A percentile compares a stretch with the other conserved stretches of the same genome.
Conservation (phyloP, 805 yeast genomes). For the Metschnikowia peoriensis region DNA sequence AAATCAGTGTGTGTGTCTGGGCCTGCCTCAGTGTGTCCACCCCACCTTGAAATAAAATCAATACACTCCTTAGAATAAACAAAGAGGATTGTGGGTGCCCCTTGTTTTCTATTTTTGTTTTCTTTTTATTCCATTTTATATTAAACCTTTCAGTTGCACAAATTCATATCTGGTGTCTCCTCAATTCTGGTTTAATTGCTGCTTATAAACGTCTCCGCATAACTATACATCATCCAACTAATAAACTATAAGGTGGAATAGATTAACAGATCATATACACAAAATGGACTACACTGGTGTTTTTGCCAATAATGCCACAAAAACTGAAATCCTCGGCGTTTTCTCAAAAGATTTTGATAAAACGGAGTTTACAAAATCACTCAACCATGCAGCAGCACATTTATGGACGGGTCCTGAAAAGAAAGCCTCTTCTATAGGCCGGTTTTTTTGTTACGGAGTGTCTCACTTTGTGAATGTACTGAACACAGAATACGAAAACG, state of each 20-base stretch:
- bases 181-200: no score
- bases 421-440: not conserved
- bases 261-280: not conserved
- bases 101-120: no score
- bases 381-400: not conserved
- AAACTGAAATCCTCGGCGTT: conserved; percentile 1
- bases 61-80: no score
- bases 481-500: not conserved
- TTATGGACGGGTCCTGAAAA: conserved; percentile 6
- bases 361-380: conserved; percentile 1
- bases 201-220: no score
- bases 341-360: not conserved
- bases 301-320: conserved; percentile 2
- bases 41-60: no score
- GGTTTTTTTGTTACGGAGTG: conserved; percentile 2
- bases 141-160: no score
- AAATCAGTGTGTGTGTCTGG: no score
- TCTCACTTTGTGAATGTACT: not conserved
- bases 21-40: no score
- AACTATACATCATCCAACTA: not conserved
- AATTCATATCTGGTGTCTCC: no score
- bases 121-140: no score
- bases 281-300: conserved; percentile 6
- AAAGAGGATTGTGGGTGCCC: no score
- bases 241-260: not conserved